Evolutionary conservation across 139 green algal genomes (phyloP), one percentile per base, ranked within the genome.

Genomic region (Tetradesmus obliquus): DNA sequence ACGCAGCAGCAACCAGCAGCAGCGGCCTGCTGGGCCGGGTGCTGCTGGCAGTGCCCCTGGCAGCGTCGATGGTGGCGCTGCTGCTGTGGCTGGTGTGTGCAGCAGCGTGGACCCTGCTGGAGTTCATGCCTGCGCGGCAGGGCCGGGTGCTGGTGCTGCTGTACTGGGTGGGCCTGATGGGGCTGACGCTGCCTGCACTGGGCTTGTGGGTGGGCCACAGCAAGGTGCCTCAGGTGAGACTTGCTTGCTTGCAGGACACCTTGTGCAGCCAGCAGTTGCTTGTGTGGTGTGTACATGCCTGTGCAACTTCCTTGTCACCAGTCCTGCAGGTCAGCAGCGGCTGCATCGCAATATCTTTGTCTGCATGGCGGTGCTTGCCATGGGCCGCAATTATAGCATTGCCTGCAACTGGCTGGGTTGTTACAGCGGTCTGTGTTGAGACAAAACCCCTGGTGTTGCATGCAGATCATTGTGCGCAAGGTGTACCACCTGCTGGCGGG

Each of bases 401-500:
- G 32, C 32, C 32, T 17, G 66, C 66, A 76, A 13, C 60, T 66
- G 57, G 19, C 9, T 71, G 2, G n/a, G 66, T 24, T 24, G 1
- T 24, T 3, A 9, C 57, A 76, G 15, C 15, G n/a, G 66, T 13
- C 15, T 76, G 66, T 13, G 66, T 13, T 76, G 66, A 5, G n/a
- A 45, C 32, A 45, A 17, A 5, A 5, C 17, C 1, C 17, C 2
- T 76, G 17, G 17, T 24, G 15, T 19, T 57, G 13, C 10, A 3
- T 87, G 88, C 76, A 94, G 89, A 94, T 93, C 58, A 81, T 94
- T 58, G 86, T 96, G 81, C 93, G 96, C 81, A 97, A 98, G 94
- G 97, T 95, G 12, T 98, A 98, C 91, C 97, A 98, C 86, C 81
- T 98, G 20, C 85, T 98, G 62, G 96, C 96, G 2, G 83, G 96